Evolutionary conservation across 257 asterid species (phyloP), one percentile per base, ranked within the genome.

Genomic region (Oldenlandia corymbosa): DNA sequence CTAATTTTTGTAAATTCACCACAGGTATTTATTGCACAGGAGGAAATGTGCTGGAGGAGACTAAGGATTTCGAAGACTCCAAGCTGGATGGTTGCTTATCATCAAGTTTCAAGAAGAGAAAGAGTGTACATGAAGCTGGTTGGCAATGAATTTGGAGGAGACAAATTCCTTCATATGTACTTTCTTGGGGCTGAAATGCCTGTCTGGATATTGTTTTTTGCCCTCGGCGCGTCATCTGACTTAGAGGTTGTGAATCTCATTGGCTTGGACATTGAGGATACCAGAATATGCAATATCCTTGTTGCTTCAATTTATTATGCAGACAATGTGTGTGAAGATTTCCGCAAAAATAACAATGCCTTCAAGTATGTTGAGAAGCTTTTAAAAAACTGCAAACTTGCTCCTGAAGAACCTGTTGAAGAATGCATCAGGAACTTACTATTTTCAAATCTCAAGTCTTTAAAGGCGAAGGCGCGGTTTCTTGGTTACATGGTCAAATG

Each of bases 1-100:
- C 21, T 46, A 24, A 11, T 23, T 16, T 30, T 36, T 36, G 66
- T 21, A 16, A 28, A 26, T 71, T 68, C 59, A n/a, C 64, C 79
- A 81, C 88, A 91, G 98, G 88, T 87, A 0, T 91, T 91, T 70
- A 81, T 91, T 60, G 98, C 98, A 12, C 98, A 91, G 81, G 98
- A 91, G 80, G 95, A 91, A 69, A 74, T 81, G 50, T 86, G 94
- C 70, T 80, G 83, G 42, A 84, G 59, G 51, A 77, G 98, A 69
- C 80, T 91, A 11, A 88, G 96, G 96, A 80, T 91, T 47, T 43
- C 88, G 26, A 84, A 69, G 63, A 70, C 60, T 43, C 90, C 90
- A 31, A 60, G 60, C 28, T 88, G 96, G 98, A 81, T 78, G 28
- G 62, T 86, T 64, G 71, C 92, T 27, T 88, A 84, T 73, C 87